Conservation (phyloP, 2,329 filamentous ascomycete genomes). For the Aureobasidium melanogenum region DNA sequence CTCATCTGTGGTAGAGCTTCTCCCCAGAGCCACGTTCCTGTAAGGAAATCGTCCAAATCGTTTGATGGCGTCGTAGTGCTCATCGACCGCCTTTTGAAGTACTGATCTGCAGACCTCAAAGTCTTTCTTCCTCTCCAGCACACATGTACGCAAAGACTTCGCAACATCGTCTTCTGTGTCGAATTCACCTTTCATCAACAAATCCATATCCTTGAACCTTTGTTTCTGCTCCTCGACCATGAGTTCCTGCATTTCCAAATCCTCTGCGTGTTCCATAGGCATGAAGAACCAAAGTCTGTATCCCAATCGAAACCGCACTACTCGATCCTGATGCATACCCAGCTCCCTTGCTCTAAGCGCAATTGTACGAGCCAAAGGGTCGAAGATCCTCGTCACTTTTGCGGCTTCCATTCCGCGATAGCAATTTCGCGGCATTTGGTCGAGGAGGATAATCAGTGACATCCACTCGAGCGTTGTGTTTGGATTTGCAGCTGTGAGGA, state of each 20-base stretch:
- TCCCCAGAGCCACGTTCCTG: neutral
- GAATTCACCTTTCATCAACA: neutral
- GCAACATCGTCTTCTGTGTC: neutral
- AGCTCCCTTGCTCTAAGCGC: neutral
- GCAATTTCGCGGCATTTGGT: neutral
- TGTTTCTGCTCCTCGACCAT: neutral
- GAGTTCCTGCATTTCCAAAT: neutral
- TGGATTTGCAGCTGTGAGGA: neutral
- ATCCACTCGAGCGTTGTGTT: neutral
- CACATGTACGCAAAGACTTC: neutral
- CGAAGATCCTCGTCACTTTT: neutral
- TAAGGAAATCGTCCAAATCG: neutral
- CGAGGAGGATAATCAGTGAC: neutral
- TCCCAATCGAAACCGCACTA: neutral
- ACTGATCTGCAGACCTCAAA: neutral
- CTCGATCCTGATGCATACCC: neutral
- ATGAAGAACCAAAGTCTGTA: neutral
- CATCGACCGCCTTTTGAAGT: neutral
- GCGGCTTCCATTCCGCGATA: neutral
- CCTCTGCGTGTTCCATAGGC: neutral
- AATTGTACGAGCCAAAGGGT: neutral
- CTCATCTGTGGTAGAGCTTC: neutral
- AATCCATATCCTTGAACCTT: neutral
- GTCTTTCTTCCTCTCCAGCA: neutral
- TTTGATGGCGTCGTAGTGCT: neutral